Evolutionary conservation across 495 filamentous ascomycete species (phyloP).

Genomic region (Saxispiralis lemnorum): DNA sequence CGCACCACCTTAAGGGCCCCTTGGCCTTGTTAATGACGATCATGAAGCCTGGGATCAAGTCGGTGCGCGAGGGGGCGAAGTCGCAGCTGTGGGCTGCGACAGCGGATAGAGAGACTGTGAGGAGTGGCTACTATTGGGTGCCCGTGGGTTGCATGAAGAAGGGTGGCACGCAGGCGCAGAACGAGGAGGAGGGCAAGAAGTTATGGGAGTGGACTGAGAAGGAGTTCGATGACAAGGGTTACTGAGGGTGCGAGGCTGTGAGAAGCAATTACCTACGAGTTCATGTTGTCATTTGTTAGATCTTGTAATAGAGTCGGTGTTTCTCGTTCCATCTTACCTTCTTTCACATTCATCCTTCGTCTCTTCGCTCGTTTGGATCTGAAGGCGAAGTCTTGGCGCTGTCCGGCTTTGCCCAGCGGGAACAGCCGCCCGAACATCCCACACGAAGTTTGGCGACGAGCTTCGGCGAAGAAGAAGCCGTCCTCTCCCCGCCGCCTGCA

Average conservation of each 20-base stretch:
- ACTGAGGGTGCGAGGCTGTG: too few relatives aligned
- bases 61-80: conserved; percentile 20
- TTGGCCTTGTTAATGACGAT: neutral
- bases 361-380: too few relatives aligned
- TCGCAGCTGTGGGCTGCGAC: conserved; percentile 30
- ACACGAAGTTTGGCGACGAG: too few relatives aligned
- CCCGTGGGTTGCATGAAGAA: conserved; percentile 24
- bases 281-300: too few relatives aligned
- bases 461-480: neutral
- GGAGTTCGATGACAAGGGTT: conserved; percentile 22
- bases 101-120: conserved; percentile 20
- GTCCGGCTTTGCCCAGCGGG: too few relatives aligned
- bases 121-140: conserved; percentile 25
- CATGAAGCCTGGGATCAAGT: conserved; percentile 1
- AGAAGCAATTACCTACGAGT: too few relatives aligned
- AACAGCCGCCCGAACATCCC: too few relatives aligned
- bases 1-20: conserved; percentile 1
- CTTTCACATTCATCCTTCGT: too few relatives aligned
- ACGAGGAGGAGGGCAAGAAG: conserved; percentile 19
- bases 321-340: too few relatives aligned
- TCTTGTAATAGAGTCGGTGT: too few relatives aligned
- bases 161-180: conserved; percentile 16
- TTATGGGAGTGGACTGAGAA: conserved; percentile 32
- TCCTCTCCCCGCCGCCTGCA: neutral
- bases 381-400: neutral